Conservation (phyloP, 2,329 filamentous ascomycete species). For the Stagonosporopsis chrysanthemi region DNA sequence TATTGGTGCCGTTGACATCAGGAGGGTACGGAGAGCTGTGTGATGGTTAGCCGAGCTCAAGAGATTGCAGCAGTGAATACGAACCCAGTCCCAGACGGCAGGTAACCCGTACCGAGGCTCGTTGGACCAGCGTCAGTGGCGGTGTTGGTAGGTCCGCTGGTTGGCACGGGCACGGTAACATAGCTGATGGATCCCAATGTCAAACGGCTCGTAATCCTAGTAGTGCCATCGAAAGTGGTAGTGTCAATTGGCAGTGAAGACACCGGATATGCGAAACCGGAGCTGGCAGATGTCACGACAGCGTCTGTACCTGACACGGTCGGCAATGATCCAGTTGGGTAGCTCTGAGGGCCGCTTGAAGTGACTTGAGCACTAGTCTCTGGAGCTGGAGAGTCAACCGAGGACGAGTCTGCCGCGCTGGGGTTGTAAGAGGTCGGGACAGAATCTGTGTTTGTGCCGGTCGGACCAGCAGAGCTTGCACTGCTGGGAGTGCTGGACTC, state of each 20-base stretch:
- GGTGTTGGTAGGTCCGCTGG: constrained; percentile 22
- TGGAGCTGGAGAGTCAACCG: neutral
- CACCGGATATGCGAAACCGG: constrained; percentile 17
- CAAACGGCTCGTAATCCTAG: constrained; percentile 36
- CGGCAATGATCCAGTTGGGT: constrained; percentile 6
- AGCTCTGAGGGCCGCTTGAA: neutral
- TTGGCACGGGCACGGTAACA: constrained; percentile 22
- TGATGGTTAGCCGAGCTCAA: constrained; percentile 3
- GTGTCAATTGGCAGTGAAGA: constrained; percentile 21
- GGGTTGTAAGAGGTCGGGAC: constrained; percentile 5
- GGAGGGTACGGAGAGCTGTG: constrained; percentile 28
- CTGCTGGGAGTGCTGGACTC: neutral
- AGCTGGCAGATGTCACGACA: constrained; percentile 18
- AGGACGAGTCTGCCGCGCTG: neutral
- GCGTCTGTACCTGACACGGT: constrained; percentile 20
- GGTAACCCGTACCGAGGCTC: constrained; percentile 25
- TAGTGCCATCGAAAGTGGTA: constrained; percentile 28
- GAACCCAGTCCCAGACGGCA: constrained; percentile 40
- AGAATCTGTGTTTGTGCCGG: constrained; percentile 11
- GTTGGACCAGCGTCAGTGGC: constrained; percentile 29
- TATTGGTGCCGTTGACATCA: constrained; percentile 36
- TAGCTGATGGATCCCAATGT: constrained; percentile 33
- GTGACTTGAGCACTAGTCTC: constrained; percentile 4
- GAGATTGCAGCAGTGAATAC: constrained; percentile 2
- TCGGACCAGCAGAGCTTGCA: constrained; percentile 1